These are phyloP conservation scores for Aspergillus fumigatus DNA, from an alignment of 2,329 filamentous ascomycete species.

Conservation along the genomic window DNA sequence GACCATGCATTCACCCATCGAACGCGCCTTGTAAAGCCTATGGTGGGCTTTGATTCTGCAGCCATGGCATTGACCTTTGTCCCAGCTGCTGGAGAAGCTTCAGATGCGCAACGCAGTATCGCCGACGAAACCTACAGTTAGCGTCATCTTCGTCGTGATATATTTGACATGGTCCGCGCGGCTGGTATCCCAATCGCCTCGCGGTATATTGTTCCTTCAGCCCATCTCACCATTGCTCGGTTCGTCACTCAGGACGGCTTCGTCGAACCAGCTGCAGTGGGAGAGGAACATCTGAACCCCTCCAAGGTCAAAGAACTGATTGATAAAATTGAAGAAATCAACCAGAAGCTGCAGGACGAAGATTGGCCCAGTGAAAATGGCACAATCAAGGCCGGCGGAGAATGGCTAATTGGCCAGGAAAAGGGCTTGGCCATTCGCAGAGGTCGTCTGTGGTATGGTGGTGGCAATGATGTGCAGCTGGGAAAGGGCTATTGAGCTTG, in stretches of 20 bases:
- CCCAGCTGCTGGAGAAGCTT: constrained; percentile 64
- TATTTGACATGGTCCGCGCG: constrained; percentile 59
- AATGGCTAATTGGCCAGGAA: constrained; percentile 82
- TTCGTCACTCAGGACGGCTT: constrained; percentile 67
- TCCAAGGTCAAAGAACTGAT: constrained; percentile 61
- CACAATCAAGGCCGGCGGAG: constrained; percentile 50
- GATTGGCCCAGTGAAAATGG: constrained; percentile 58
- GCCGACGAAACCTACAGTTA: constrained; percentile 70
- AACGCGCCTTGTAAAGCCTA: constrained; percentile 71
- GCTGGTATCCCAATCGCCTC: constrained; percentile 66
- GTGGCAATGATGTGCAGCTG: constrained; percentile 61
- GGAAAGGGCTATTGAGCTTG: not conserved
- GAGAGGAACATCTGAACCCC: constrained; percentile 33
- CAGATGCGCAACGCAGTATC: constrained; percentile 29
- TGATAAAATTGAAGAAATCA: constrained; percentile 68
- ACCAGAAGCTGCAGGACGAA: constrained; percentile 64
- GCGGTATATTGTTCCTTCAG: constrained; percentile 82
- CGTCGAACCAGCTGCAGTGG: constrained; percentile 30
- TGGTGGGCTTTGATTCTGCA: constrained; percentile 76
- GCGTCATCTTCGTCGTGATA: constrained; percentile 77
- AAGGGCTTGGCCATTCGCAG: constrained; percentile 68
- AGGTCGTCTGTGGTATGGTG: constrained; percentile 82
- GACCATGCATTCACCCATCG: constrained; percentile 63
- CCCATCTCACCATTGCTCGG: constrained; percentile 78
- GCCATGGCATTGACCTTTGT: constrained; percentile 82